Percentiles rank a stretch among this genome's conserved stretches.
Conservation (phyloP, 805 yeast species). For the Cyberlindnera euphorbiae region DNA sequence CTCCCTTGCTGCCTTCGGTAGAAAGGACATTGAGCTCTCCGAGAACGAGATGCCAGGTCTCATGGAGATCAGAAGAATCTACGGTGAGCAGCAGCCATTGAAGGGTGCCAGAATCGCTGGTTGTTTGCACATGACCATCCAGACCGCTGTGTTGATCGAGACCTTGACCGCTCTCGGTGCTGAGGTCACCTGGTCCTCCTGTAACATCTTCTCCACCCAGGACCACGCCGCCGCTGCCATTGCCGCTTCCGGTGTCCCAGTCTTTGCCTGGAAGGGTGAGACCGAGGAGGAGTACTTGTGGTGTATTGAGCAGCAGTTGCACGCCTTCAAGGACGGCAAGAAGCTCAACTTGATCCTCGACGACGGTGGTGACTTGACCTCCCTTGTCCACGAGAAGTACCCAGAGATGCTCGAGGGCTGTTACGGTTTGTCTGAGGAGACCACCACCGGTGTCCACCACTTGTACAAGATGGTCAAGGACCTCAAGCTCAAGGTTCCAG, state of each 20-base stretch:
- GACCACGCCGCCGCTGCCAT: slow-evolving; percentile 99
- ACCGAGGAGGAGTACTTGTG: slow-evolving; percentile 98
- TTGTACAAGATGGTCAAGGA: slow-evolving; percentile 93
- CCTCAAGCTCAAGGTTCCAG: slow-evolving; percentile 90
- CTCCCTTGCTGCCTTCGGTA: slow-evolving; percentile 98
- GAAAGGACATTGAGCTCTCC: slow-evolving; percentile 98
- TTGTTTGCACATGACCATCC: slow-evolving; percentile 99
- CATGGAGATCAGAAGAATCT: slow-evolving; percentile 92
- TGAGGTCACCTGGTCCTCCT: slow-evolving; percentile 98
- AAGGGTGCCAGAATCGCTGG: slow-evolving; percentile 99
- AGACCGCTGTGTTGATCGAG: slow-evolving; percentile 98
- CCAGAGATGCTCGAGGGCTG: slow-evolving; percentile 96
- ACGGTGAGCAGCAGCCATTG: slow-evolving; percentile 89
- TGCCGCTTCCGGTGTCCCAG: slow-evolving; percentile 99
- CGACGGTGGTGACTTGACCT: slow-evolving; percentile 98
- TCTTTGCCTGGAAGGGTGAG: slow-evolving; percentile 99
- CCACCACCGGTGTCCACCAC: slow-evolving; percentile 99
- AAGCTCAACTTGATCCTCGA: slow-evolving; percentile 95
- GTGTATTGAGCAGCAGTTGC: slow-evolving; percentile 99
- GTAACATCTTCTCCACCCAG: slow-evolving; percentile 99
- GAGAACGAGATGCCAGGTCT: slow-evolving; percentile 99
- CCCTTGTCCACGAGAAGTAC: slow-evolving; percentile 94
- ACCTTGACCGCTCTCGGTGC: slow-evolving; percentile 97
- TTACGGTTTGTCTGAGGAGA: slow-evolving; percentile 96
- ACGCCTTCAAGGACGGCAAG: slow-evolving; percentile 93